These are phyloP conservation scores for Fusarium caatingaense DNA, from an alignment of 2,329 filamentous ascomycete species.

Conservation along the genomic window DNA sequence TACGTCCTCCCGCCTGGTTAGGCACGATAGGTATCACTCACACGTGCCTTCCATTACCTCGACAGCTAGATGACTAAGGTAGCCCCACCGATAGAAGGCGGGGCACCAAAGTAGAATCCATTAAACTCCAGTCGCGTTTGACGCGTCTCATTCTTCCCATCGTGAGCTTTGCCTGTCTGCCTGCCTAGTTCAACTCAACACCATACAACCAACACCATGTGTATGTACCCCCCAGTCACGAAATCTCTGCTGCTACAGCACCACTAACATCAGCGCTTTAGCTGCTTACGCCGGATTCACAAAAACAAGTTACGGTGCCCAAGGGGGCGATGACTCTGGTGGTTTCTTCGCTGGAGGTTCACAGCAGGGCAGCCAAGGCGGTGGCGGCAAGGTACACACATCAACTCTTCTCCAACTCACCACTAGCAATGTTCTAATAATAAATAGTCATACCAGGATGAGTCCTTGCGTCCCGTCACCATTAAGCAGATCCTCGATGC, in stretches of 20 bases:
- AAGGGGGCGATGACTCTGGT: slow-evolving; percentile 69
- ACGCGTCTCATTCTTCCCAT: slow-evolving; percentile 48
- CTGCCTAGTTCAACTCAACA: slow-evolving; percentile 25
- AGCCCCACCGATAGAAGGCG: slow-evolving; percentile 37
- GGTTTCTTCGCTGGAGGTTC: slow-evolving; percentile 71
- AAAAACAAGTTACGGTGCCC: slow-evolving; percentile 61
- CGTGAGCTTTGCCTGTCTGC: slow-evolving; percentile 26
- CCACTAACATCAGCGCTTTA: slow-evolving; percentile 38
- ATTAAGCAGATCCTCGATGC: slow-evolving; percentile 94
- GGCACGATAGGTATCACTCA: background rate
- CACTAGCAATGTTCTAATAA: slow-evolving; percentile 14
- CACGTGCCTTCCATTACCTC: background rate
- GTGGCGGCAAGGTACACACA: slow-evolving; percentile 59
- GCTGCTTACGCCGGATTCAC: slow-evolving; percentile 64
- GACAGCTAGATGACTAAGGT: slow-evolving; percentile 40
- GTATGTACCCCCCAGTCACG: slow-evolving; percentile 40
- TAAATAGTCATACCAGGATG: slow-evolving; percentile 73
- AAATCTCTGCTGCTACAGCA: background rate
- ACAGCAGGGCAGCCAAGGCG: slow-evolving; percentile 67
- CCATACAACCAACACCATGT: slow-evolving; percentile 48
- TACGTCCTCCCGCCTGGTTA: background rate
- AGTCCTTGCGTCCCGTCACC: slow-evolving; percentile 91
- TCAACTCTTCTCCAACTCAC: background rate
- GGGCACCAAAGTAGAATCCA: slow-evolving; percentile 35
- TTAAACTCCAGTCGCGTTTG: slow-evolving; percentile 49